A percentile compares a stretch with the other conserved stretches of the same genome.
Evolutionary conservation across 1,284 basidiomycete species (phyloP).

Genomic region (Irpex lacteus): DNA sequence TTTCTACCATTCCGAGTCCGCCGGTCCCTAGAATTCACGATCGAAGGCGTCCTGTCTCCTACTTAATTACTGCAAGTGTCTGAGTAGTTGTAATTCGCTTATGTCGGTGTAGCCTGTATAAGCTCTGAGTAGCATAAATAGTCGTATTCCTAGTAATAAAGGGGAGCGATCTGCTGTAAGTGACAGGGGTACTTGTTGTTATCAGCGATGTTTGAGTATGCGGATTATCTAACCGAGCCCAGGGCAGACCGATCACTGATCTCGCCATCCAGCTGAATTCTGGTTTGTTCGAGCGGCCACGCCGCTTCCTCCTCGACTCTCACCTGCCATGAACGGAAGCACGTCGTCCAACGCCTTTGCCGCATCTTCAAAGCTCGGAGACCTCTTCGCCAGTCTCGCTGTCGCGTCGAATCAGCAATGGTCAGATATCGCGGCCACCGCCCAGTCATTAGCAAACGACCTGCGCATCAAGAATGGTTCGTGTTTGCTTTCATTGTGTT

Average conservation of each 20-base stretch:
- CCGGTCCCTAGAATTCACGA: too few species aligned
- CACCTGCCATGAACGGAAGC: constrained; percentile 20
- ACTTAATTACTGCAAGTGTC: neutral
- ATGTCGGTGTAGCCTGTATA: neutral
- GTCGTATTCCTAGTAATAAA: neutral
- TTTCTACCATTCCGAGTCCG: neutral
- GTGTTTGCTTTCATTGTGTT: constrained; percentile 6
- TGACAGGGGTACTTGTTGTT: neutral
- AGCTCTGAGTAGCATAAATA: neutral
- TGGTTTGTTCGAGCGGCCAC: neutral
- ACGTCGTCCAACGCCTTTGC: constrained; percentile 18
- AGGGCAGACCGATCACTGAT: neutral
- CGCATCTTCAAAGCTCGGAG: constrained; percentile 30
- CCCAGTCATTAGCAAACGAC: constrained; percentile 58
- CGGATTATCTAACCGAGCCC: neutral
- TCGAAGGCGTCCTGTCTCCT: neutral
- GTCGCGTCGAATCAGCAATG: constrained; percentile 39
- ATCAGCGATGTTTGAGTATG: neutral
- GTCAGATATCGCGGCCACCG: constrained; percentile 48
- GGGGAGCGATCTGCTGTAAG: neutral
- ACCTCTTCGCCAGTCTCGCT: constrained; percentile 29
- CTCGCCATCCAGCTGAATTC: neutral
- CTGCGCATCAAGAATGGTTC: constrained; percentile 50
- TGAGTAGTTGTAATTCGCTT: neutral
- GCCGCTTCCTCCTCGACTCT: neutral